Percentiles rank a stretch among this genome's conserved stretches.
These are phyloP conservation scores for Cinnamomum chago DNA, from an alignment of 164 flowering plant genomes.

Conservation along the genomic window DNA sequence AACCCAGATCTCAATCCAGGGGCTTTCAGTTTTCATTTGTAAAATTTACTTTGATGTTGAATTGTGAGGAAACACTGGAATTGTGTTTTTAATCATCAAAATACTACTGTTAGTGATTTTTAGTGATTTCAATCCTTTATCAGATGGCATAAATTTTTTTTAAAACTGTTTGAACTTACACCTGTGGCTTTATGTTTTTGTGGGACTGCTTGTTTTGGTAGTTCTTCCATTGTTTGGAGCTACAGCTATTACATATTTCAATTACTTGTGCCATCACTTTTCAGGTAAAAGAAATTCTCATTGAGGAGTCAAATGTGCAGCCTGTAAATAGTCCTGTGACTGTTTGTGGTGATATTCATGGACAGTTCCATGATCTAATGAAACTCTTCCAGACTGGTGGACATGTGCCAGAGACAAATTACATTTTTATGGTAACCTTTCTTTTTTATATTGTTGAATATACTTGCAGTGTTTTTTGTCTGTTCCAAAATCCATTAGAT, in stretches of 20 bases:
- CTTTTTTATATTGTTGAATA: neutral
- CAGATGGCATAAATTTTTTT: neutral
- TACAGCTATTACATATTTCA: neutral
- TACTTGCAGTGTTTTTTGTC: neutral
- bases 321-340: constrained; percentile 99
- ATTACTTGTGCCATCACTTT: neutral
- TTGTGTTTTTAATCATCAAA: neutral
- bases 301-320: constrained; percentile 98
- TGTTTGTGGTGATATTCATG: constrained; percentile 98
- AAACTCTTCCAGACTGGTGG: constrained; percentile 98
- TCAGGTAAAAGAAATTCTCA: constrained; percentile 91
- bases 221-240: neutral
- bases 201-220: neutral
- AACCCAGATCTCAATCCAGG: neutral
- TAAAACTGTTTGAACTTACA: neutral
- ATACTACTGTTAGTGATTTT: neutral
- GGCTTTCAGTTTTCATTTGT: neutral
- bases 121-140: neutral
- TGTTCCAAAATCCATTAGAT: neutral
- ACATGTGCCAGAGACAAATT: constrained; percentile 97
- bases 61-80: neutral
- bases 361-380: constrained; percentile 96
- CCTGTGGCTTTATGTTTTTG: neutral
- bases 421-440: constrained; percentile 81
- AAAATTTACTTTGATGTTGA: neutral